Percentiles rank a stretch among this genome's conserved stretches.
These are phyloP conservation scores for Paraconiothyrium sp. DNA, from an alignment of 2,329 filamentous ascomycete genomes.

Conservation along the genomic window DNA sequence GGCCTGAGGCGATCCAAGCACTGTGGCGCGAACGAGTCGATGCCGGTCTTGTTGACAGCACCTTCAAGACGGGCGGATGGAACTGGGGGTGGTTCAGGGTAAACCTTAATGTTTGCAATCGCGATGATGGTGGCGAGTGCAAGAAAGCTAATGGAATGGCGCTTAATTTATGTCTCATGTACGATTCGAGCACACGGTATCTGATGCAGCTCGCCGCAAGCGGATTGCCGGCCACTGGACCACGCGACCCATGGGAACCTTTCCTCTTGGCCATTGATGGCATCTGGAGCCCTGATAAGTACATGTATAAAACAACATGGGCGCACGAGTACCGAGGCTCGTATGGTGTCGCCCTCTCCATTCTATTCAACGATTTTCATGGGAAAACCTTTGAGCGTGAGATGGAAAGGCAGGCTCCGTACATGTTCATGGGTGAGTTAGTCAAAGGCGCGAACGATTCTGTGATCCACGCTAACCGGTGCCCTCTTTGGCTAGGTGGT, in stretches of 20 bases:
- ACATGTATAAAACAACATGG: conserved; percentile 10
- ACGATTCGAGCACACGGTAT: background rate
- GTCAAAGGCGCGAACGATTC: conserved; percentile 1
- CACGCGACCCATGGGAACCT: conserved; percentile 8
- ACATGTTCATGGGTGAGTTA: conserved; percentile 11
- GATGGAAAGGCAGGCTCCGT: conserved; percentile 10
- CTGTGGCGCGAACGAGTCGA: conserved; percentile 11
- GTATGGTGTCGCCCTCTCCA: conserved; percentile 11
- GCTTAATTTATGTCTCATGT: conserved; percentile 8
- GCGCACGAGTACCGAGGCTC: background rate
- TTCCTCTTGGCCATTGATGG: conserved; percentile 9
- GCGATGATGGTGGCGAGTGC: background rate
- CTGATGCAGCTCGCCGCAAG: conserved; percentile 3
- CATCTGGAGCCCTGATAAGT: conserved; percentile 2
- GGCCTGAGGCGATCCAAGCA: background rate
- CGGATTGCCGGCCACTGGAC: conserved; percentile 6
- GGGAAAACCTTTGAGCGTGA: conserved; percentile 10
- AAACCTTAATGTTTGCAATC: conserved; percentile 1
- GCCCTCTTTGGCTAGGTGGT: conserved; percentile 5
- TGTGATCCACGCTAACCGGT: conserved; percentile 7
- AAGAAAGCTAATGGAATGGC: conserved; percentile 11
- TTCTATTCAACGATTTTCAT: conserved; percentile 10
- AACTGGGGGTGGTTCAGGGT: conserved; percentile 4
- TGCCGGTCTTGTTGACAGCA: conserved; percentile 12
- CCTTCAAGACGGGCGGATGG: conserved; percentile 5